Conservation (phyloP, 177 flowering plant species). For the Tripterygium wilfordii region DNA sequence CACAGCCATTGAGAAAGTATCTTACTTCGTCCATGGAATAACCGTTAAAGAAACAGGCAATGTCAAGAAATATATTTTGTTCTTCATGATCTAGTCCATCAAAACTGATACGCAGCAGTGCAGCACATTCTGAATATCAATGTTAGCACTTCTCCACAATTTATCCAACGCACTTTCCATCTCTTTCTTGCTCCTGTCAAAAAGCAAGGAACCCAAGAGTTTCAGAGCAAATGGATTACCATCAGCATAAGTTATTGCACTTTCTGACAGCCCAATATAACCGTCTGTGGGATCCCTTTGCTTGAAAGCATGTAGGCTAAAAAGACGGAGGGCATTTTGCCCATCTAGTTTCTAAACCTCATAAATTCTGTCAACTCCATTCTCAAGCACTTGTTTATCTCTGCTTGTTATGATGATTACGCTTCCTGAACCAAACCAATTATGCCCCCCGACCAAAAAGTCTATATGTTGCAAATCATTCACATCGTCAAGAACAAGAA, state of each 20-base stretch:
- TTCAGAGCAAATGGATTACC: conserved; percentile 14
- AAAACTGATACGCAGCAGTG: conserved; percentile 4
- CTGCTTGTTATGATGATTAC: conserved; percentile 11
- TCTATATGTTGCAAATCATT: conserved; percentile 2
- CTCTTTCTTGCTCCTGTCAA: neutral
- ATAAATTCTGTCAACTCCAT: neutral
- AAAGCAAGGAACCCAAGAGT: conserved; percentile 8
- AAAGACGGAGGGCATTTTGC: conserved; percentile 8
- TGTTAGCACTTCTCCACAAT: neutral
- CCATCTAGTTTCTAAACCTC: neutral
- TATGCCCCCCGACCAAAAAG: neutral
- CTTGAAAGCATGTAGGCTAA: conserved; percentile 13
- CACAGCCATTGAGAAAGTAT: conserved; percentile 4
- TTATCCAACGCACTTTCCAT: conserved; percentile 1
- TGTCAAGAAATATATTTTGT: conserved; percentile 7
- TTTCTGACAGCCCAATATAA: neutral
- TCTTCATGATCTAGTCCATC: conserved; percentile 1
- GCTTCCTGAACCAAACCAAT: conserved; percentile 12
- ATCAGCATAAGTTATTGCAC: neutral
- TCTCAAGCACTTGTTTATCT: conserved; percentile 6
- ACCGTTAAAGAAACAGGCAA: conserved; percentile 5
- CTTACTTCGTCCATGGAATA: neutral
- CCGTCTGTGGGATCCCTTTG: neutral
- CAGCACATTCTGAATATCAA: neutral
- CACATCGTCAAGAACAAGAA: conserved; percentile 14